Percentiles rank a stretch among this genome's conserved stretches.
These are phyloP conservation scores for Apiotrichum gracile DNA, from an alignment of 1,284 basidiomycete genomes.

Conservation along the genomic window DNA sequence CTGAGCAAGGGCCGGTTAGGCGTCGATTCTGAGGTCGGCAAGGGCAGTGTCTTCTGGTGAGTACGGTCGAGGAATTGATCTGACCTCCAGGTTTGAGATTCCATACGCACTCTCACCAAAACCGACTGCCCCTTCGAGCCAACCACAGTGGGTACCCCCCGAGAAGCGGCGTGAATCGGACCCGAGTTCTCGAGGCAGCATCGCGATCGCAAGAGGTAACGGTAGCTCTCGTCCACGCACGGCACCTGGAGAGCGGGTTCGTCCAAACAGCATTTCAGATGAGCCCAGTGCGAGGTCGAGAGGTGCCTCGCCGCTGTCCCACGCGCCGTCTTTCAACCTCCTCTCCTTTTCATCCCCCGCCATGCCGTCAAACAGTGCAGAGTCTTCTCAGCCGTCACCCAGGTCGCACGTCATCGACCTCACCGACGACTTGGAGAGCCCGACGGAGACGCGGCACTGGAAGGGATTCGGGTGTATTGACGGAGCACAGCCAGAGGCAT, in stretches of 20 bases:
- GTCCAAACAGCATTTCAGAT: too few species aligned
- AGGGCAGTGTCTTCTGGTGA: conserved; percentile 44
- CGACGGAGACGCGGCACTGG: too few species aligned
- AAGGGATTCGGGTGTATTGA: too few species aligned
- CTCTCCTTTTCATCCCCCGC: too few species aligned
- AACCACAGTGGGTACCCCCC: not conserved
- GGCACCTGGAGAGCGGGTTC: too few species aligned
- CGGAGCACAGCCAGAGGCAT: not conserved
- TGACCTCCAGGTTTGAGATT: conserved; percentile 2
- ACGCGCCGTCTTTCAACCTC: not conserved
- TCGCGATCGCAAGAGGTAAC: not conserved
- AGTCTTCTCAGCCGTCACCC: too few species aligned
- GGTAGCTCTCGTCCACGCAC: not conserved
- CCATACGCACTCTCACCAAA: not conserved
- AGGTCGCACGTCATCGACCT: too few species aligned
- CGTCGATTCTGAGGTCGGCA: conserved; percentile 41
- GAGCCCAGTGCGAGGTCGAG: too few species aligned
- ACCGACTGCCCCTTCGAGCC: not conserved
- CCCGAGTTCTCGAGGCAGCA: not conserved
- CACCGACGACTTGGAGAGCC: too few species aligned
- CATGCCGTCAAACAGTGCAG: too few species aligned
- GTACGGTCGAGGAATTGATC: not conserved
- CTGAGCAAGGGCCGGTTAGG: conserved; percentile 72
- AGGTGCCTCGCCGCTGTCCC: too few species aligned
- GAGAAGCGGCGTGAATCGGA: not conserved